These are phyloP conservation scores for Jasminum sambac DNA, from an alignment of 257 asterid species.

Conservation along the genomic window DNA sequence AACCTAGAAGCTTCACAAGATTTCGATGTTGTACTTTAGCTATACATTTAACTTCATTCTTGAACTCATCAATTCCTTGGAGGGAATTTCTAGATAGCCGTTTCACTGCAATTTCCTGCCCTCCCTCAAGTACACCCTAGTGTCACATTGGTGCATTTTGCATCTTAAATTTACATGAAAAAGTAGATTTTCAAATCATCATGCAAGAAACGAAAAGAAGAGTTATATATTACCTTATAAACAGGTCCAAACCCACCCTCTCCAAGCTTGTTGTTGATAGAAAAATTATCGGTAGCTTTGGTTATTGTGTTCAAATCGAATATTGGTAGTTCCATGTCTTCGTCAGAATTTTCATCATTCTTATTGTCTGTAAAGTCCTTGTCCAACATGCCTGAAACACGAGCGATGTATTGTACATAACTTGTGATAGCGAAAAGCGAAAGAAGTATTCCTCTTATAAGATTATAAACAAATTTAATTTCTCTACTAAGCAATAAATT, in stretches of 20 bases:
- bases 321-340: constrained; percentile 22
- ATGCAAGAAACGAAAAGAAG: not conserved
- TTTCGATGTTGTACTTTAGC: not conserved
- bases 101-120: too few species aligned
- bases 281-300: constrained; percentile 25
- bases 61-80: not conserved
- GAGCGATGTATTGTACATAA: not conserved
- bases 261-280: too few species aligned
- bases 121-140: too few species aligned
- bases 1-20: not conserved
- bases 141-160: too few species aligned
- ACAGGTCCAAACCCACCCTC: too few species aligned
- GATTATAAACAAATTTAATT: not conserved
- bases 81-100: too few species aligned
- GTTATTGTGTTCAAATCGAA: constrained; percentile 24
- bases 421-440: not conserved
- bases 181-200: too few species aligned
- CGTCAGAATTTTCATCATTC: not conserved
- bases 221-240: not conserved
- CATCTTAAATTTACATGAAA: too few species aligned
- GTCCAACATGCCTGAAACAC: not conserved
- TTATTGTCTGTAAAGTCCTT: not conserved
- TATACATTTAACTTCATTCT: not conserved
- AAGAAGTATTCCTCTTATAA: not conserved
- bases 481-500: not conserved